Percentiles rank a stretch among this genome's conserved stretches.
Evolutionary conservation across 2,329 filamentous ascomycete genomes (phyloP).

Genomic region (Diaporthe humulicola): DNA sequence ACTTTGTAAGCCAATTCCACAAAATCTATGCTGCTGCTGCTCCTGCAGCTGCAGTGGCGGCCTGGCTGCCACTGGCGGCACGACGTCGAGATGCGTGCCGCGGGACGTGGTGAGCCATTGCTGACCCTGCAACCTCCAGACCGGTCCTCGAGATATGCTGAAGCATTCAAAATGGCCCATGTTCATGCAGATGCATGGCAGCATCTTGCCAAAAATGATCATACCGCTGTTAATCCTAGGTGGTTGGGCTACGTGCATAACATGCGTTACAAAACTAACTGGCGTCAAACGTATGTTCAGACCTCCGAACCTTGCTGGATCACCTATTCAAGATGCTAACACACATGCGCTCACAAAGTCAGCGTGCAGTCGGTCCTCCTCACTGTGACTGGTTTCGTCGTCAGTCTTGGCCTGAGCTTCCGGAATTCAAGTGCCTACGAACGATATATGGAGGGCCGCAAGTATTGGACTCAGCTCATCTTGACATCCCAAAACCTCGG

Average conservation of each 20-base stretch:
- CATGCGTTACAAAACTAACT: conserved; percentile 59
- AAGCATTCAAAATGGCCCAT: conserved; percentile 85
- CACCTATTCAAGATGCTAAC: neutral
- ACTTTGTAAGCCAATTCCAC: conserved; percentile 54
- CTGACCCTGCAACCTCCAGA: conserved; percentile 45
- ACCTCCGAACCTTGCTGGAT: neutral
- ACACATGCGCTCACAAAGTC: conserved; percentile 42
- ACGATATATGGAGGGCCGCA: conserved; percentile 68
- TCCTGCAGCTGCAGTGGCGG: neutral
- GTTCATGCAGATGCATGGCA: conserved; percentile 83
- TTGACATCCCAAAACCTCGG: conserved; percentile 76
- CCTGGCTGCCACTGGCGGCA: neutral
- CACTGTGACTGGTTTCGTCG: conserved; percentile 87
- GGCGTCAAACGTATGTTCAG: conserved; percentile 28
- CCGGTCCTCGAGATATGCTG: conserved; percentile 76
- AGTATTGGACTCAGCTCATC: conserved; percentile 70
- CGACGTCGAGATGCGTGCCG: neutral
- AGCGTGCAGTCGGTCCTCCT: conserved; percentile 79
- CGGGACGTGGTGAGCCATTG: neutral
- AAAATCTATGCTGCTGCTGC: neutral
- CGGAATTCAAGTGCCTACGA: conserved; percentile 85
- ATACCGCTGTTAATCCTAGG: conserved; percentile 75
- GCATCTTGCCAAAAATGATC: conserved; percentile 79
- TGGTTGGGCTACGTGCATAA: conserved; percentile 76
- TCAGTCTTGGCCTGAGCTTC: conserved; percentile 83